A percentile compares a stretch with the other conserved stretches of the same genome.
phyloP scores from a whole-genome alignment of 1,284 basidiomycete species.

The Apiotrichum gracile region DNA sequence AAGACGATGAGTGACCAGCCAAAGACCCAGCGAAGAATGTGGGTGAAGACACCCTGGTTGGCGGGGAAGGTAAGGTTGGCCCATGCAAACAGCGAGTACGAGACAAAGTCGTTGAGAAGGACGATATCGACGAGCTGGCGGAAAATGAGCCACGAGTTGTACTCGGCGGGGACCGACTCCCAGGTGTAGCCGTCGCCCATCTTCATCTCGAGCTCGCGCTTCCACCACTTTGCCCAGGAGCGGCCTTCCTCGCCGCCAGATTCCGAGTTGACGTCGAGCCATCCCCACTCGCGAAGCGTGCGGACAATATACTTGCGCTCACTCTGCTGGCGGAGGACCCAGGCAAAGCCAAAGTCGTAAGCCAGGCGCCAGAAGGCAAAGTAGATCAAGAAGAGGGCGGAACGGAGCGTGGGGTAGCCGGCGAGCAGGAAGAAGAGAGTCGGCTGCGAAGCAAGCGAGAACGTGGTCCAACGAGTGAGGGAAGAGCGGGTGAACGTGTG shows the following conservation, averaged over 20 bases:
- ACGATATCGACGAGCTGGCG: constrained; percentile 81
- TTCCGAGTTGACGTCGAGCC: constrained; percentile 63
- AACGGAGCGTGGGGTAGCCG: constrained; percentile 50
- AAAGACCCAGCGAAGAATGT: constrained; percentile 80
- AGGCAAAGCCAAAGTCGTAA: constrained; percentile 90
- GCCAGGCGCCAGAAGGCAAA: constrained; percentile 90
- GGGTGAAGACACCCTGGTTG: constrained; percentile 65
- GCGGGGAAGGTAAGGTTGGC: constrained; percentile 77
- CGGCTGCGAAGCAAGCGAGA: constrained; percentile 70
- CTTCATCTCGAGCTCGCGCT: constrained; percentile 78
- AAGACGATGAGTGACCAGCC: constrained; percentile 82
- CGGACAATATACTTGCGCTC: constrained; percentile 89
- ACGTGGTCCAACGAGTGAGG: constrained; percentile 79
- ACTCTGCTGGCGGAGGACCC: constrained; percentile 88
- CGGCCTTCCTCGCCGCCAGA: constrained; percentile 53
- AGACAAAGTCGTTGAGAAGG: constrained; percentile 90
- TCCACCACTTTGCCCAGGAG: constrained; percentile 70
- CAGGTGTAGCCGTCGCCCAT: constrained; percentile 90
- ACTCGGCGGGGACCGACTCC: constrained; percentile 57
- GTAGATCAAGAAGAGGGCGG: constrained; percentile 45
- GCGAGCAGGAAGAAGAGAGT: constrained; percentile 66
- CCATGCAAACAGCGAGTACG: constrained; percentile 94
- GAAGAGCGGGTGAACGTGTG: constrained; percentile 86
- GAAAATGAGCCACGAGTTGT: constrained; percentile 50
- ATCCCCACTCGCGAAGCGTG: constrained; percentile 70